Evolutionary conservation across 2,329 filamentous ascomycete species (phyloP).

Genomic region (Claviceps monticola): DNA sequence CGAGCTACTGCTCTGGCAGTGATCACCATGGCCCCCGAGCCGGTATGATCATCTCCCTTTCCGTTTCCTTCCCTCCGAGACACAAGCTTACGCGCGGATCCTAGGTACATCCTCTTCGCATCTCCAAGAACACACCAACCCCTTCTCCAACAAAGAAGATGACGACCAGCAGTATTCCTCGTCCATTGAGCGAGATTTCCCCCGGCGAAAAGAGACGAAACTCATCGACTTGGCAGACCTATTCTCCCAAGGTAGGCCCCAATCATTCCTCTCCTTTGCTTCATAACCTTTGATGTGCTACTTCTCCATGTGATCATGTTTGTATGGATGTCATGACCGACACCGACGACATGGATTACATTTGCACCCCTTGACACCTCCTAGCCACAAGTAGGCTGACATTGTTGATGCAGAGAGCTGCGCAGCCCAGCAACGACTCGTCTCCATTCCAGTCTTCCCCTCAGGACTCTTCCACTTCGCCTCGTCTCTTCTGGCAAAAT

Average conservation of each 20-base stretch:
- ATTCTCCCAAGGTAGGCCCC: slow-evolving; percentile 23
- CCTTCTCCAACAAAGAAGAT: slow-evolving; percentile 52
- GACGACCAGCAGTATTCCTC: slow-evolving; percentile 43
- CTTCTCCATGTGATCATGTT: not conserved
- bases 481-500: slow-evolving; percentile 85
- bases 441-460: slow-evolving; percentile 81
- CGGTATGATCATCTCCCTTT: slow-evolving; percentile 19
- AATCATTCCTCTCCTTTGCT: not conserved
- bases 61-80: slow-evolving; percentile 1
- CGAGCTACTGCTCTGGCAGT: slow-evolving; percentile 8
- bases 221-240: slow-evolving; percentile 78
- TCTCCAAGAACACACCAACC: slow-evolving; percentile 52
- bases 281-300: not conserved
- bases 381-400: slow-evolving; percentile 16
- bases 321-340: not conserved
- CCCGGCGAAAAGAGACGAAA: slow-evolving; percentile 77
- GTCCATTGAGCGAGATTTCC: slow-evolving; percentile 79
- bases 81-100: slow-evolving; percentile 7
- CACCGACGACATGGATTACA: not conserved
- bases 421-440: slow-evolving; percentile 51
- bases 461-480: slow-evolving; percentile 52
- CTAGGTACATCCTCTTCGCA: slow-evolving; percentile 65
- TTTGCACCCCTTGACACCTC: not conserved
- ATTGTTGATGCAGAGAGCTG: slow-evolving; percentile 42
- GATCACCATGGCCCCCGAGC: slow-evolving; percentile 23